These are phyloP conservation scores for Artemisia annua DNA, from an alignment of 129 eudicot genomes.

Conservation along the genomic window DNA sequence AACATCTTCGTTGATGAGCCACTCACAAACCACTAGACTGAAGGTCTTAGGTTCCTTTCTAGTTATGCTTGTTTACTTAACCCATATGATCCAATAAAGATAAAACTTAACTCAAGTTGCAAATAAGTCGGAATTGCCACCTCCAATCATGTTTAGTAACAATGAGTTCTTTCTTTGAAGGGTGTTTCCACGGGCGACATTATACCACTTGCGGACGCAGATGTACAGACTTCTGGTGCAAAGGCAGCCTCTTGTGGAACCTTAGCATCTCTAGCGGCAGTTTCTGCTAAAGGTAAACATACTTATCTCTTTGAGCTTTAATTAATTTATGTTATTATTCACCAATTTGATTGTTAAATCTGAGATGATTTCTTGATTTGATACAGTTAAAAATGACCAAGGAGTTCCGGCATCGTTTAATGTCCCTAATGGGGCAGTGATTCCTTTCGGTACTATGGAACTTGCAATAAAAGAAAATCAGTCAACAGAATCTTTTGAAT, in stretches of 20 bases:
- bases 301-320: not conserved
- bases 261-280: conserved; percentile 71
- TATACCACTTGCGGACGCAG: conserved; percentile 64
- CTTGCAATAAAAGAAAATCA: conserved; percentile 52
- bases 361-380: conserved; percentile 10
- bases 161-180: conserved; percentile 33
- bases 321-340: not conserved
- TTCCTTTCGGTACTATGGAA: conserved; percentile 92
- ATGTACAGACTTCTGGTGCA: conserved; percentile 73
- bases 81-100: no score
- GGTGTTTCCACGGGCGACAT: conserved; percentile 46
- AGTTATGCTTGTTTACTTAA: no score
- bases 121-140: no score
- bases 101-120: no score
- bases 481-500: conserved; percentile 45
- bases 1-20: no score
- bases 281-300: conserved; percentile 65
- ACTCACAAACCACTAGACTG: no score
- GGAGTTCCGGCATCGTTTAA: conserved; percentile 83
- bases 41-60: no score
- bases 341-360: conserved; percentile 18
- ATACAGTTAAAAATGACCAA: conserved; percentile 72
- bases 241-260: conserved; percentile 90
- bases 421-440: conserved; percentile 81
- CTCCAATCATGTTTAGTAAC: conserved; percentile 9